These are phyloP conservation scores for Naganishia onofrii DNA, from an alignment of 768 basidiomycete genomes.

Conservation along the genomic window DNA sequence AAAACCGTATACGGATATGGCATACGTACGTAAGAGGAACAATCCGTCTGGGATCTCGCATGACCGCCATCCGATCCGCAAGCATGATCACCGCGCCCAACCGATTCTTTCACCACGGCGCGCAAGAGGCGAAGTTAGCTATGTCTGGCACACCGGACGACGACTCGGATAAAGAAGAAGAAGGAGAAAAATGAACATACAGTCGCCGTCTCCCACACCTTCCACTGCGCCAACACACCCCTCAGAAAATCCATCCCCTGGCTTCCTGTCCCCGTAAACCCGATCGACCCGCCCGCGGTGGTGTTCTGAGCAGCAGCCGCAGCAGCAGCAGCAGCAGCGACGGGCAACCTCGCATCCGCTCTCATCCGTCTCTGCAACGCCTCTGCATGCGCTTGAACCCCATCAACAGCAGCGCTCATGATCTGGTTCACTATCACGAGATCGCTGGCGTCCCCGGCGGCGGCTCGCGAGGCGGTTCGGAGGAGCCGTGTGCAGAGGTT, in stretches of 20 bases:
- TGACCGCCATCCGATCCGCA: constrained; percentile 14
- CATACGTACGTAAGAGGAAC: neutral
- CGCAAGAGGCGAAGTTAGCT: too few relatives aligned
- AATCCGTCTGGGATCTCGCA: neutral
- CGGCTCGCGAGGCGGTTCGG: neutral
- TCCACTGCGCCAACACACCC: constrained; percentile 22
- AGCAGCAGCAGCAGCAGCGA: too few relatives aligned
- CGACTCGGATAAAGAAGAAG: neutral
- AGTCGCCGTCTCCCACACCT: constrained; percentile 20
- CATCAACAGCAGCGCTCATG: neutral
- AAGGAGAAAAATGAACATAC: neutral
- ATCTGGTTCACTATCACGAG: neutral
- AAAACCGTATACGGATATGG: too few relatives aligned
- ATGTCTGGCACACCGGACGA: too few relatives aligned
- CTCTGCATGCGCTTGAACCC: neutral
- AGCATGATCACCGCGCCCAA: constrained; percentile 21
- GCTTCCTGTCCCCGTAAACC: too few relatives aligned
- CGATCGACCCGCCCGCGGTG: neutral
- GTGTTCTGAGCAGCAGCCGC: too few relatives aligned
- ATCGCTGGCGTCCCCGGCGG: neutral
- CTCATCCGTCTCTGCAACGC: neutral
- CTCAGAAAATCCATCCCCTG: constrained; percentile 10
- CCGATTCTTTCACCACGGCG: neutral
- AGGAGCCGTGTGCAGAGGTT: neutral
- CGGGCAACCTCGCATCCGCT: neutral